Evolutionary conservation across 805 yeast species (phyloP).

Genomic region (Kazachstania taianensis): DNA sequence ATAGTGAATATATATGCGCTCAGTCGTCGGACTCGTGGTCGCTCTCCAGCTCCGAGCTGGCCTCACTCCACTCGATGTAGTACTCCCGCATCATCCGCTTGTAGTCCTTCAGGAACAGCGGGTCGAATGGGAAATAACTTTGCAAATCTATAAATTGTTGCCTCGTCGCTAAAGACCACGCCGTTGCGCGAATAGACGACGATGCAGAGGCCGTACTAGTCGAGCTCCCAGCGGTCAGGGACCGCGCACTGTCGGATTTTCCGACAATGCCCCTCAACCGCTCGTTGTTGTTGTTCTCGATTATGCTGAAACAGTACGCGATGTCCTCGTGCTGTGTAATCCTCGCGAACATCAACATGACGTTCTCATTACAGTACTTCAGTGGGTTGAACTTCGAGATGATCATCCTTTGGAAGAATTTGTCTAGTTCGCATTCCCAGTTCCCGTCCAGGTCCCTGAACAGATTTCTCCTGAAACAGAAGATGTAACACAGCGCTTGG

Average conservation of each 20-base stretch:
- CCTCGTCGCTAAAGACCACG: conserved; percentile 42
- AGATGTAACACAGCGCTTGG: conserved; percentile 82
- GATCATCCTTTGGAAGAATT: conserved; percentile 76
- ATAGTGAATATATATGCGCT: too few species aligned
- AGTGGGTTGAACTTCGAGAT: conserved; percentile 87
- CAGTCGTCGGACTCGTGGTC: conserved; percentile 36
- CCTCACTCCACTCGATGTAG: conserved; percentile 79
- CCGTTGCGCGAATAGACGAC: conserved; percentile 4
- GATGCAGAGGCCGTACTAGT: conserved; percentile 19
- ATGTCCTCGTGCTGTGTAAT: conserved; percentile 82
- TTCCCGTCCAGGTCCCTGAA: conserved; percentile 37
- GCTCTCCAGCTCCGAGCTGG: conserved; percentile 47
- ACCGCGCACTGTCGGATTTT: conserved; percentile 14
- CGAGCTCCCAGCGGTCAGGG: conserved; percentile 7
- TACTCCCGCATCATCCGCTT: conserved; percentile 43
- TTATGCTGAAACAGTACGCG: conserved; percentile 86
- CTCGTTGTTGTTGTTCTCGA: conserved; percentile 70
- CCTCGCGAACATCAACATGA: conserved; percentile 86
- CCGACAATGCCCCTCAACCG: conserved; percentile 36
- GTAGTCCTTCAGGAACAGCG: conserved; percentile 59
- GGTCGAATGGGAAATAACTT: conserved; percentile 96
- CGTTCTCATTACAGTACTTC: conserved; percentile 87
- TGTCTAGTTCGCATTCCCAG: conserved; percentile 79
- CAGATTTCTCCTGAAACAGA: conserved; percentile 72
- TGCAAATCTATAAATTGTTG: conserved; percentile 84